These are phyloP conservation scores for Kregervanrija delftensis DNA, from an alignment of 805 yeast genomes.

Conservation along the genomic window DNA sequence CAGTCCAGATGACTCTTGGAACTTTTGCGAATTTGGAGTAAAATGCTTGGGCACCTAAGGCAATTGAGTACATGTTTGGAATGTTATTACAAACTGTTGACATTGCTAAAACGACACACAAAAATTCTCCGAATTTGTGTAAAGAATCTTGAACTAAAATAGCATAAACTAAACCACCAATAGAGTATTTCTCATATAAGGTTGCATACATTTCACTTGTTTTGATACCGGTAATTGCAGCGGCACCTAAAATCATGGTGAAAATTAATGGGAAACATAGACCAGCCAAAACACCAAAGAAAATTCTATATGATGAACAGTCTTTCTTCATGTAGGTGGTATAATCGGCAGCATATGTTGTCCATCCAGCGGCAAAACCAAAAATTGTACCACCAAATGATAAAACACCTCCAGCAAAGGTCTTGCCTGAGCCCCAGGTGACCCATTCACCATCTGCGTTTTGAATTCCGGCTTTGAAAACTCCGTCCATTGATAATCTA, in stretches of 20 bases:
- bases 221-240: conserved; percentile 63
- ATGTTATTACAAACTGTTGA: conserved; percentile 88
- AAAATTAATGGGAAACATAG: conserved; percentile 62
- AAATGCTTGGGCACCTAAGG: conserved; percentile 77
- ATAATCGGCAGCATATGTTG: conserved; percentile 87
- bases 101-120: conserved; percentile 75
- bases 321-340: conserved; percentile 77
- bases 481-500: conserved; percentile 60
- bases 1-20: conserved; percentile 82
- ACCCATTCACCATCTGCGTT: conserved; percentile 20
- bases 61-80: conserved; percentile 91
- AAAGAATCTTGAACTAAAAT: conserved; percentile 73
- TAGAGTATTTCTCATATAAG: conserved; percentile 45
- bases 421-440: conserved; percentile 45
- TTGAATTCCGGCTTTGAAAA: conserved; percentile 47
- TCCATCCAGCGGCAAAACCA: conserved; percentile 94
- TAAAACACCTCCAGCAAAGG: conserved; percentile 69
- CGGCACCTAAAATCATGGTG: conserved; percentile 80
- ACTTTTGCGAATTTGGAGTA: conserved; percentile 68
- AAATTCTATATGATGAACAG: conserved; percentile 52
- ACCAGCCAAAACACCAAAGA: conserved; percentile 58
- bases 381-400: conserved; percentile 78
- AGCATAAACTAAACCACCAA: conserved; percentile 81
- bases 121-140: conserved; percentile 86
- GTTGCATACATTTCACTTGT: conserved; percentile 39